Percentiles rank a stretch among this genome's conserved stretches.
These are phyloP conservation scores for Pelargonium cotyledonis DNA, from an alignment of 441 rosid genomes.

Conservation along the genomic window DNA sequence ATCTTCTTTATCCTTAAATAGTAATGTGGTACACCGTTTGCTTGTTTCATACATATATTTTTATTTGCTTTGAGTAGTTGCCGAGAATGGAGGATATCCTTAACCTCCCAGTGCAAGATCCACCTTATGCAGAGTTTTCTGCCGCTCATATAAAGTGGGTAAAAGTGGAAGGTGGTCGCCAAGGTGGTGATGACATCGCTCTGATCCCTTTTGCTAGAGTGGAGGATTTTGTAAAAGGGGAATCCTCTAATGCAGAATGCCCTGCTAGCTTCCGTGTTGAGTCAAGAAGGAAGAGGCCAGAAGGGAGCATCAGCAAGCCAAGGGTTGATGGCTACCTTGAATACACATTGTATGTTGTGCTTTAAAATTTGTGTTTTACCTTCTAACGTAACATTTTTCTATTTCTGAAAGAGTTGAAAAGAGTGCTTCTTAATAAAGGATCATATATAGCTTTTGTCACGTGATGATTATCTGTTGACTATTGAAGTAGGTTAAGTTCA, in stretches of 20 bases:
- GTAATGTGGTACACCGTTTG: too few species aligned
- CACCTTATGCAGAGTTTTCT: constrained; percentile 45
- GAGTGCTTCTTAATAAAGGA: background rate
- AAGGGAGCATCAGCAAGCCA: constrained; percentile 50
- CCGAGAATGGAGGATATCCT: constrained; percentile 58
- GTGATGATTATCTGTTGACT: too few species aligned
- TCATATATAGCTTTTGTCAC: too few species aligned
- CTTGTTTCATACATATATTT: background rate
- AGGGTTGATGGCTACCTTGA: constrained; percentile 59
- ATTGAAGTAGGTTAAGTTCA: too few species aligned
- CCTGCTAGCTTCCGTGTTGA: constrained; percentile 52
- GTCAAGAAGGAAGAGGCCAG: constrained; percentile 52
- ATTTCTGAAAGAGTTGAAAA: background rate
- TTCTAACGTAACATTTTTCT: background rate
- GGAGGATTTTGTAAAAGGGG: constrained; percentile 55
- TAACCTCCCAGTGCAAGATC: constrained; percentile 52
- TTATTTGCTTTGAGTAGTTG: constrained; percentile 27
- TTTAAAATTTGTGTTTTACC: background rate
- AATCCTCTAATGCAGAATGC: constrained; percentile 45
- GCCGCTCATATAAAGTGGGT: constrained; percentile 44
- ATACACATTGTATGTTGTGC: constrained; percentile 40
- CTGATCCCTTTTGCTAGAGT: constrained; percentile 50
- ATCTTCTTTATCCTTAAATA: too few species aligned
- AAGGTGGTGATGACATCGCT: constrained; percentile 53
- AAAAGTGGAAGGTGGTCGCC: constrained; percentile 49